Conservation (phyloP, 306 rosid genomes). For the Sesbania bispinosa region DNA sequence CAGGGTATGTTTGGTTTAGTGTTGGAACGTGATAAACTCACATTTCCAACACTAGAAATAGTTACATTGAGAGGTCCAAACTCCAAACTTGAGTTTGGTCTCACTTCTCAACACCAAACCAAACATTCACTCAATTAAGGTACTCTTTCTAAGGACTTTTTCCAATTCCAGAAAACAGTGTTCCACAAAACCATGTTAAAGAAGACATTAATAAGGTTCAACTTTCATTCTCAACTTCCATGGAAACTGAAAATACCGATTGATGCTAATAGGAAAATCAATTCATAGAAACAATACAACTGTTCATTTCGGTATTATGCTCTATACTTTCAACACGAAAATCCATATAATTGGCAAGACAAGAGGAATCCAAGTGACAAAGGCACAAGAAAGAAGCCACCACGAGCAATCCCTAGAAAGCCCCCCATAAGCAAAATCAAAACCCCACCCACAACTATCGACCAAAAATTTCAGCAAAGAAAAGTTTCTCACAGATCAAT, state of each 20-base stretch:
- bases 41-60: too few species aligned
- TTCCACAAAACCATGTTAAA: slow-evolving; percentile 6
- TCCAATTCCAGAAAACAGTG: slow-evolving; percentile 16
- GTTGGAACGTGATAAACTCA: too few species aligned
- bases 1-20: too few species aligned
- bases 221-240: slow-evolving; percentile 15
- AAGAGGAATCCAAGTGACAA: background rate
- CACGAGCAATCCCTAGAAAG: slow-evolving; percentile 36
- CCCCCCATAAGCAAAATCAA: background rate
- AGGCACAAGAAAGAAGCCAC: background rate
- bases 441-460: background rate
- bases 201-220: background rate
- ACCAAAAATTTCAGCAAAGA: background rate
- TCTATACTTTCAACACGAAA: background rate
- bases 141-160: background rate
- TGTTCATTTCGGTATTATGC: background rate
- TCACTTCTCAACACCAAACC: too few species aligned
- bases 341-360: slow-evolving; percentile 5
- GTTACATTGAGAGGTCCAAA: too few species aligned
- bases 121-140: too few species aligned
- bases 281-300: background rate
- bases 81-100: too few species aligned
- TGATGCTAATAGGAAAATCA: slow-evolving; percentile 12
- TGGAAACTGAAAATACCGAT: background rate
- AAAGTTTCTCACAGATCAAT: slow-evolving; percentile 8